A percentile compares a stretch with the other conserved stretches of the same genome.
These are phyloP conservation scores for Aspergillus fructus DNA, from an alignment of 2,329 filamentous ascomycete genomes.

Conservation along the genomic window DNA sequence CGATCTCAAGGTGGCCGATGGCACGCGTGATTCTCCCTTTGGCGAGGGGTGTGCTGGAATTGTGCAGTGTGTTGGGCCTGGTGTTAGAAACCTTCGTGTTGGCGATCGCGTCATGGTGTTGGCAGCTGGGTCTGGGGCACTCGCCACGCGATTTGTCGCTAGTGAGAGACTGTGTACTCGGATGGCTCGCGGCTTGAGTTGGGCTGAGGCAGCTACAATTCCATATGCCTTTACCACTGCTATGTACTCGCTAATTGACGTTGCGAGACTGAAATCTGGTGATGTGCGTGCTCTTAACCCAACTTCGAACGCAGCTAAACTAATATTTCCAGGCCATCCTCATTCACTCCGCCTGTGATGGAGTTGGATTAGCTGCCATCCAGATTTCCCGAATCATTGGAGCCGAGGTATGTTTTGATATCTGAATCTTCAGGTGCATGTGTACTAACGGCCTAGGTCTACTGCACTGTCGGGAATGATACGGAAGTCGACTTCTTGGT, in stretches of 20 bases:
- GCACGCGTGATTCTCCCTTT: constrained; percentile 14
- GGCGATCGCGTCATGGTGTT: constrained; percentile 26
- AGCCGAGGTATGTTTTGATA: not conserved
- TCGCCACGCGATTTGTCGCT: not conserved
- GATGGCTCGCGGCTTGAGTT: constrained; percentile 4
- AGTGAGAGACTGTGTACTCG: constrained; percentile 6
- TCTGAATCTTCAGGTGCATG: not conserved
- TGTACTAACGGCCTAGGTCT: not conserved
- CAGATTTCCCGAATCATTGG: constrained; percentile 6
- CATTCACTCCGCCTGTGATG: constrained; percentile 10
- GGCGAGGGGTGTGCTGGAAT: constrained; percentile 25
- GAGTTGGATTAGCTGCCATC: constrained; percentile 10
- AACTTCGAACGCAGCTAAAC: not conserved
- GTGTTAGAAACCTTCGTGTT: constrained; percentile 15
- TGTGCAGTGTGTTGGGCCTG: constrained; percentile 19
- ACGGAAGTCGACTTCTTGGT: not conserved
- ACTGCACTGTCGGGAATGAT: not conserved
- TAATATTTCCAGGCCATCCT: constrained; percentile 6
- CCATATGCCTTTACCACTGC: constrained; percentile 6
- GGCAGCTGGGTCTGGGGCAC: not conserved
- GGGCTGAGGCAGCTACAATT: constrained; percentile 8
- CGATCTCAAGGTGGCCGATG: constrained; percentile 19
- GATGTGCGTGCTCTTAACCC: constrained; percentile 1
- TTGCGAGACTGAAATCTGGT: constrained; percentile 2
- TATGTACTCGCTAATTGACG: constrained; percentile 10